A percentile compares a stretch with the other conserved stretches of the same genome.
These are phyloP conservation scores for Flaveria brownii DNA, from an alignment of 129 eudicot species.

Conservation along the genomic window DNA sequence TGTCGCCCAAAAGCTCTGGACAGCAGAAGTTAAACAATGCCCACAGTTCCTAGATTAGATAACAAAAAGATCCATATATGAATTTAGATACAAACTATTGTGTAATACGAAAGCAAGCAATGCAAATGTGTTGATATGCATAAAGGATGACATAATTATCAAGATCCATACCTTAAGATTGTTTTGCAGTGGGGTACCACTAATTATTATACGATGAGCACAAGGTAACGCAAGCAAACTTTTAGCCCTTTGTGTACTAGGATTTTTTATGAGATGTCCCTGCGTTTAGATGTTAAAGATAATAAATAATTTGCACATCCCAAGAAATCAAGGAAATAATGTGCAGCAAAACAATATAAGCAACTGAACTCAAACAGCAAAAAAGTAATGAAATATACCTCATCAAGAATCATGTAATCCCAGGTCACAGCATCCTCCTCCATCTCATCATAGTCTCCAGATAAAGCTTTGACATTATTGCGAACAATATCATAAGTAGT, in stretches of 20 bases:
- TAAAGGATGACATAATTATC: constrained; percentile 4
- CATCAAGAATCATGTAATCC: constrained; percentile 98
- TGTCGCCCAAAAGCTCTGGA: constrained; percentile 94
- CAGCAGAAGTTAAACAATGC: constrained; percentile 92
- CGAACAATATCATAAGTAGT: constrained; percentile 97
- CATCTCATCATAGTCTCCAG: constrained; percentile 57
- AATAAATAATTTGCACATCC: background rate
- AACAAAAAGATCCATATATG: constrained; percentile 21
- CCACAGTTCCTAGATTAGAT: constrained; percentile 72
- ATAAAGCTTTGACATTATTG: constrained; percentile 66
- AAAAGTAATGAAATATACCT: constrained; percentile 44
- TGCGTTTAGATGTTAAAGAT: constrained; percentile 31
- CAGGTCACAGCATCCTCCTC: constrained; percentile 68
- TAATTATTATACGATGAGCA: constrained; percentile 82
- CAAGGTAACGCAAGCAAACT: constrained; percentile 88
- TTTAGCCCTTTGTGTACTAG: constrained; percentile 97
- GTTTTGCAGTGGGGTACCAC: constrained; percentile 98
- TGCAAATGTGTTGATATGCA: background rate
- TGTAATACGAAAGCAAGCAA: background rate
- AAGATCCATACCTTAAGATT: constrained; percentile 67
- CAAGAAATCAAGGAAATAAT: background rate
- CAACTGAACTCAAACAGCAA: constrained; percentile 2
- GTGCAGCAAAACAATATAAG: background rate
- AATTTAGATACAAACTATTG: constrained; percentile 13
- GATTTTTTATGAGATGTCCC: constrained; percentile 99